Percentiles rank a stretch among this genome's conserved stretches.
phyloP scores from a whole-genome alignment of 2,329 filamentous ascomycete species.

The Blumeria hordei region DNA sequence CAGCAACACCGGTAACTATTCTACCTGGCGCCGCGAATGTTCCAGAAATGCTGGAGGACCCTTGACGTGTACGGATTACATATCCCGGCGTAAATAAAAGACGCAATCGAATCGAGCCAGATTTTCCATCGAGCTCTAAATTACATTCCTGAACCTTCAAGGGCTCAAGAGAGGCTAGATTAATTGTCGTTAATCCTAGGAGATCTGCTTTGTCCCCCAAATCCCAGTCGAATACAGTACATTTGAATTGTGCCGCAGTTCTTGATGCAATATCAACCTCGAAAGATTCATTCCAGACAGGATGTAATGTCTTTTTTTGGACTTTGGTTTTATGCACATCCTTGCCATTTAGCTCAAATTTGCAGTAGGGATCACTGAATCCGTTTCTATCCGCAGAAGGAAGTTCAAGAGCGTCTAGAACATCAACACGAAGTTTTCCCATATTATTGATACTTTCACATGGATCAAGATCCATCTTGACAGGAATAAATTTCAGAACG shows the following conservation, averaged over 20 bases:
- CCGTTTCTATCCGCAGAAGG: slow-evolving; percentile 88
- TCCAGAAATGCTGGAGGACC: slow-evolving; percentile 77
- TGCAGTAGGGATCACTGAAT: slow-evolving; percentile 91
- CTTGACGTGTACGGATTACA: slow-evolving; percentile 63
- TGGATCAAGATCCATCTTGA: slow-evolving; percentile 82
- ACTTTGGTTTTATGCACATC: slow-evolving; percentile 88
- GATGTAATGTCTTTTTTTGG: slow-evolving; percentile 89
- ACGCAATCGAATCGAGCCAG: slow-evolving; percentile 56
- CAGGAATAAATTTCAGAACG: slow-evolving; percentile 81
- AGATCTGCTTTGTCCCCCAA: slow-evolving; percentile 88
- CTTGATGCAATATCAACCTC: slow-evolving; percentile 62
- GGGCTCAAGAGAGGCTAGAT: slow-evolving; percentile 59
- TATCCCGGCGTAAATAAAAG: slow-evolving; percentile 87
- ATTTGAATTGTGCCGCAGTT: slow-evolving; percentile 59
- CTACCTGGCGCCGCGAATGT: slow-evolving; percentile 72
- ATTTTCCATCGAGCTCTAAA: slow-evolving; percentile 67
- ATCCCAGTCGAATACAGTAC: slow-evolving; percentile 85
- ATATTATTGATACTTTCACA: slow-evolving; percentile 98
- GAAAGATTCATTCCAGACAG: slow-evolving; percentile 91
- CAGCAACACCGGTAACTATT: slow-evolving; percentile 58
- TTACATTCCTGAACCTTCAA: slow-evolving; percentile 58
- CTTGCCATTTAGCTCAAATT: slow-evolving; percentile 72
- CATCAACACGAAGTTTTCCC: slow-evolving; percentile 80
- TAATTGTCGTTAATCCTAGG: slow-evolving; percentile 54
- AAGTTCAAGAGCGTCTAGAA: slow-evolving; percentile 68